Evolutionary conservation across 1,139 yeast genomes (phyloP), one percentile per base, ranked within the genome.

Genomic region (Yamadazyma triangularis): DNA sequence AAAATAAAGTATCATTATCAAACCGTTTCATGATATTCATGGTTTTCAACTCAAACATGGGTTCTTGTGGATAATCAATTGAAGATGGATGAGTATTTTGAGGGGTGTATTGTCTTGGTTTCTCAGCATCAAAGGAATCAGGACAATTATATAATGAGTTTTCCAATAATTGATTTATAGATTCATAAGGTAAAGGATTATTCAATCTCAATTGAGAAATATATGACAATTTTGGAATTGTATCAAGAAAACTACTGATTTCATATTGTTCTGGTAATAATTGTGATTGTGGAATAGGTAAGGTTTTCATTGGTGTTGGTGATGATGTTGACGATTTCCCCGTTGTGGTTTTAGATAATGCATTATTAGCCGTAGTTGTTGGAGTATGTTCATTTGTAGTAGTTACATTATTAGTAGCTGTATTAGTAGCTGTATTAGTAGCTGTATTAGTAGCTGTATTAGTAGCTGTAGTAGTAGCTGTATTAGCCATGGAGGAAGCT

Each of bases 31-130:
- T 72, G 25, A 86, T 60, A 37, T 60, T 60, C 23, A 59, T 64
- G 47, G 71, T 58, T 36, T 70, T 73, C 42, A 73, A 58, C 48
- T 73, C 79, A 46, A 69, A 73, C 67, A 75, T 70, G 27, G 96
- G 95, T 44, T 87, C 96, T 51, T 81, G 91, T 3, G 99, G 98
- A 59, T 88, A 91, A 56, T 82, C 87, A 14, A 86, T 75, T 28
- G 93, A 86, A 4, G 95, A 86, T 11, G 96, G 95, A 51, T 84
- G 95, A 30, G 94, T 94, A 43, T 79, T 77, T 14, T 63, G 60
- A n/a, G 96, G 95, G 40, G 71, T 76, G 54, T 89, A 89, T 41
- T 76, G 77, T 40, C 80, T 71, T 18, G 97, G 96, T 42, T 76
- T 78, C 48, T 91, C 96, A 2, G 95, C 83, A 53, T 89, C 93